Base-by-base conservation (phyloP, 1,284 basidiomycete species). In the Cystobasidium pallidum region DNA sequence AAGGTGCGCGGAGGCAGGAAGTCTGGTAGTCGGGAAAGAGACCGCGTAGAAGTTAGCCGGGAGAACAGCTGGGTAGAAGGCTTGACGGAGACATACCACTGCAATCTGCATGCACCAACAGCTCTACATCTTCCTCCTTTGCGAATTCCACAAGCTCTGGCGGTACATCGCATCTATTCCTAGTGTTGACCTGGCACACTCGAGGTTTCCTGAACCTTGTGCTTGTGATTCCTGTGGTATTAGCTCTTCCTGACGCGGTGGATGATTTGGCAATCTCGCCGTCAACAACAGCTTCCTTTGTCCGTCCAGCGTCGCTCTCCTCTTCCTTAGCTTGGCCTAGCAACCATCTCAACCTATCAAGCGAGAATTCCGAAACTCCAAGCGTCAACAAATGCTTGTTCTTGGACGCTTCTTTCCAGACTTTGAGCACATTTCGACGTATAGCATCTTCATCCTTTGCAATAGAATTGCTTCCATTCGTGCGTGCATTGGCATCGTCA, bases 331-430 rank as follows among this genome's bases (percentile, higher is more conserved):
- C 41, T 57, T 71, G 32, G 4, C 30, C 34, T 13, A 65, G 21
- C 24, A 74, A 52, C 62, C 67, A 55, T n/a, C 66, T 2, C 17
- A 74, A 57, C 30, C 73, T 52, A 39, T 43, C 62, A 30, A 65
- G 45, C 11, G 61, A 65, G 62, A 74, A 74, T 57, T 74, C 73
- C 8, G 73, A 74, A 15, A 74, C 54, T 24, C 73, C 73, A n/a
- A 74, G 47, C 26, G 63, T 58, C 21, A 52, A 51, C 1, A 71
- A 57, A 34, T 64, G 68, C 30, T 32, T 71, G 30, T 71, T 71
- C 17, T 32, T 61, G 13, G 68, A 71, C 0, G 68, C 68, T 26
- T 51, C 61, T 43, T 51, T 41, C 68, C 68, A 71, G 2, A 71
- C 68, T 43, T 64, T 51, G 13, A 55, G 19, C 13, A 71, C 36